These are phyloP conservation scores for Plasmodium adleri DNA, from an alignment of 169 alveolate species.

Conservation along the genomic window DNA sequence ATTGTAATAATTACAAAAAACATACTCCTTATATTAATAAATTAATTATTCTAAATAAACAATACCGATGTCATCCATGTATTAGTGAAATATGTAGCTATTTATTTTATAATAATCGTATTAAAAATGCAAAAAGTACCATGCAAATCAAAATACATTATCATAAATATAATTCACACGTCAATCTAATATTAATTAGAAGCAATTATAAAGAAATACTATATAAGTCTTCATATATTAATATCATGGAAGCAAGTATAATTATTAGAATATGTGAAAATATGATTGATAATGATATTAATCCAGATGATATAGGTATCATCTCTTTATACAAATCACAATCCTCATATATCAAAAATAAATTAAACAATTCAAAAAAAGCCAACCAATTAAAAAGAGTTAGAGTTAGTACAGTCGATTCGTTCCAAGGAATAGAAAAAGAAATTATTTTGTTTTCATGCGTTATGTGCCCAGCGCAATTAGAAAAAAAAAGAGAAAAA, in stretches of 20 bases:
- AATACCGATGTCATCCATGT: conserved; percentile 72
- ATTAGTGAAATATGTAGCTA: conserved; percentile 66
- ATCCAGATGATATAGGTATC: conserved; percentile 45
- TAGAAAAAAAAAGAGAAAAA: background rate
- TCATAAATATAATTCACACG: conserved; percentile 25
- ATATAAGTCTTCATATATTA: conserved; percentile 11
- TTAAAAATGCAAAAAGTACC: conserved; percentile 45
- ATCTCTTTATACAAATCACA: conserved; percentile 26
- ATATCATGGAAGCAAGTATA: conserved; percentile 32
- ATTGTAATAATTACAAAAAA: background rate
- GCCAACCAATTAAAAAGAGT: conserved; percentile 10
- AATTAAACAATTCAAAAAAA: conserved; percentile 19
- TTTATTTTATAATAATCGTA: conserved; percentile 45
- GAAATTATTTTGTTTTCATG: conserved; percentile 60
- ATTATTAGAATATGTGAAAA: conserved; percentile 59
- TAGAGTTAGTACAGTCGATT: conserved; percentile 74
- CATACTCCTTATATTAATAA: conserved; percentile 8
- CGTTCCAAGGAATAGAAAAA: conserved; percentile 74
- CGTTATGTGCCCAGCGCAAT: conserved; percentile 4
- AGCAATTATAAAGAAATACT: conserved; percentile 14
- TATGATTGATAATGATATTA: conserved; percentile 38
- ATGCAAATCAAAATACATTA: conserved; percentile 11
- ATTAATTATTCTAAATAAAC: conserved; percentile 48
- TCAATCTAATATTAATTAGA: conserved; percentile 25
- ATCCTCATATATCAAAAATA: conserved; percentile 17